Percentiles rank a stretch among this genome's conserved stretches.
These are phyloP conservation scores for Prunus salicina DNA, from an alignment of 306 rosid genomes.

Conservation along the genomic window DNA sequence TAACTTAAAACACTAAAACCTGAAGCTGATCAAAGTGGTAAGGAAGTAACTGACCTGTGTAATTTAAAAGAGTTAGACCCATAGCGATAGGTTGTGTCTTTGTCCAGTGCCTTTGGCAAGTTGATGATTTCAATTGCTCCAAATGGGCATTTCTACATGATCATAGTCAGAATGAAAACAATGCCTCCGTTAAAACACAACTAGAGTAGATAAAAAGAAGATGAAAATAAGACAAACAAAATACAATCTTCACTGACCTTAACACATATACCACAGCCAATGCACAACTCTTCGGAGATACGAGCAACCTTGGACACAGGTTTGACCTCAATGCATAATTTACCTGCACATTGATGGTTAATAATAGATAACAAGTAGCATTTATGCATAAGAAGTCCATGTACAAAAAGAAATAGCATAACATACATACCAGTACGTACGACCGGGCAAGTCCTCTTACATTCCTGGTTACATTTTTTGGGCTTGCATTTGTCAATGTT, in stretches of 20 bases:
- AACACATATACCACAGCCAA: slow-evolving; percentile 97
- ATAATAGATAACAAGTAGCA: too few species aligned
- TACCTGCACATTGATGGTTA: slow-evolving; percentile 44
- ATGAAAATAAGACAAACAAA: too few species aligned
- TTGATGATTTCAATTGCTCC: slow-evolving; percentile 95
- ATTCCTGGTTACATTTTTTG: slow-evolving; percentile 93
- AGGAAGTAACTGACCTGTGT: slow-evolving; percentile 58
- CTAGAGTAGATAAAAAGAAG: not conserved
- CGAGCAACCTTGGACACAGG: slow-evolving; percentile 78
- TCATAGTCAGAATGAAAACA: slow-evolving; percentile 12
- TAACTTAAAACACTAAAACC: slow-evolving; percentile 7
- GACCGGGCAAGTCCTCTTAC: slow-evolving; percentile 96
- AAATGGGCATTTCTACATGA: slow-evolving; percentile 89
- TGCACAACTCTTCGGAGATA: slow-evolving; percentile 94
- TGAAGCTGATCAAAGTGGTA: not conserved
- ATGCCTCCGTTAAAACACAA: not conserved
- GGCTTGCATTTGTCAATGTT: slow-evolving; percentile 92
- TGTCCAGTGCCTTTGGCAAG: slow-evolving; percentile 90
- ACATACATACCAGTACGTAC: slow-evolving; percentile 64
- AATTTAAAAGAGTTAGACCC: slow-evolving; percentile 93
- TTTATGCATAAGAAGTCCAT: not conserved
- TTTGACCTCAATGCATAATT: slow-evolving; percentile 85
- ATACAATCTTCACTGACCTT: slow-evolving; percentile 46
- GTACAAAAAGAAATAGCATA: not conserved
- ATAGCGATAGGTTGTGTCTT: slow-evolving; percentile 92